Percentiles rank a stretch among this genome's conserved stretches.
These are phyloP conservation scores for Polygonum maritimum DNA, from an alignment of 148 eudicot species.

Conservation along the genomic window DNA sequence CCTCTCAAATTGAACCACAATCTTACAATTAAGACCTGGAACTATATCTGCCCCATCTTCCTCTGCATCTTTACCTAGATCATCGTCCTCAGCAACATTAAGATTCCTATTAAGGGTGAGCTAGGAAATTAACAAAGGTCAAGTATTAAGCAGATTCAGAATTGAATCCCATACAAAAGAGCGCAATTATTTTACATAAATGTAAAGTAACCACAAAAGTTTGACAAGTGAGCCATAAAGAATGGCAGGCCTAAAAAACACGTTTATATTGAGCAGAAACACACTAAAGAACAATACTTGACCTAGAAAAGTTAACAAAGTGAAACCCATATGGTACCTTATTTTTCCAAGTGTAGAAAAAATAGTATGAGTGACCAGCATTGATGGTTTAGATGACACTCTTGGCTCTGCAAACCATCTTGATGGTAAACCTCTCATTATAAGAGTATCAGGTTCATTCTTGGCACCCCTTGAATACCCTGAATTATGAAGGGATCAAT, in stretches of 20 bases:
- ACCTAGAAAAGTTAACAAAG: not conserved
- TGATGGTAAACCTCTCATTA: slow-evolving; percentile 76
- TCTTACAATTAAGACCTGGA: slow-evolving; percentile 73
- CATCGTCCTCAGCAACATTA: slow-evolving; percentile 79
- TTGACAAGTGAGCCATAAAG: not conserved
- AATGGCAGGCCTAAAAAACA: not conserved
- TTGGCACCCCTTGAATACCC: slow-evolving; percentile 50
- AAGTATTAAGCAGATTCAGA: not conserved
- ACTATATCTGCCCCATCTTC: slow-evolving; percentile 47
- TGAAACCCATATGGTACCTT: slow-evolving; percentile 26
- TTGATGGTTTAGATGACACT: slow-evolving; percentile 82
- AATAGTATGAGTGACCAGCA: slow-evolving; percentile 85
- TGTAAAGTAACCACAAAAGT: not conserved
- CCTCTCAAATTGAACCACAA: slow-evolving; percentile 65
- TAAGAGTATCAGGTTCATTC: slow-evolving; percentile 72
- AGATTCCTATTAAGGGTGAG: slow-evolving; percentile 49
- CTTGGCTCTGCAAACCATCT: slow-evolving; percentile 93
- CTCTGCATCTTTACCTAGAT: slow-evolving; percentile 39
- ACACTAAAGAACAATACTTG: not conserved
- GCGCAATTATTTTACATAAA: not conserved
- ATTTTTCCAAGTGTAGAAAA: slow-evolving; percentile 79
- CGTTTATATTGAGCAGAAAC: not conserved
- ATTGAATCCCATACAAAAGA: not conserved
- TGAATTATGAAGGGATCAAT: slow-evolving; percentile 8
- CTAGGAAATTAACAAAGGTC: slow-evolving; percentile 18